Conservation (phyloP, 495 filamentous ascomycete species). For the Elasticomyces elasticus region DNA sequence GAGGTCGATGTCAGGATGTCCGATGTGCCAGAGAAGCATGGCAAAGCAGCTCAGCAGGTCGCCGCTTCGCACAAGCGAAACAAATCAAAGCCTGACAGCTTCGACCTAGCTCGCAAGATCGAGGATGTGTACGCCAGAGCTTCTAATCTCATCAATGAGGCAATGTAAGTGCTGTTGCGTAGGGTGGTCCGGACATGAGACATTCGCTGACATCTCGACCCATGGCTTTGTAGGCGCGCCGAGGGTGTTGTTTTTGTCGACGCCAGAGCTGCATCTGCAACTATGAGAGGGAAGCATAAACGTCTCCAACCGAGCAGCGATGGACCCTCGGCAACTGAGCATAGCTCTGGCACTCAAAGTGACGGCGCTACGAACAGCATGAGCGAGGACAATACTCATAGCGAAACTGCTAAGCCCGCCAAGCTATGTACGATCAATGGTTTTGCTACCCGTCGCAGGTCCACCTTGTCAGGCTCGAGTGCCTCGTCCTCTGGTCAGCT, state of each 20-base stretch:
- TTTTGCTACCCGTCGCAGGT: background rate
- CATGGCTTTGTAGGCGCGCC: too few relatives aligned
- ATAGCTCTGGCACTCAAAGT: background rate
- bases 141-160: conserved; percentile 6
- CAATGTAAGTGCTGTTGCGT: too few relatives aligned
- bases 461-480: background rate
- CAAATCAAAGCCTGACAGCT: background rate
- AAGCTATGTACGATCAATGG: background rate
- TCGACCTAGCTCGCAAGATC: background rate
- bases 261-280: background rate
- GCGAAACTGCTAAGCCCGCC: background rate
- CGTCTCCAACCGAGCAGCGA: too few relatives aligned
- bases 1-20: background rate
- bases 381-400: background rate
- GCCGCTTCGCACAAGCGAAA: background rate
- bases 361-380: background rate
- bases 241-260: conserved; percentile 12
- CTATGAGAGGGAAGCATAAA: background rate
- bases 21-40: background rate
- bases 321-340: background rate
- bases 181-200: too few relatives aligned
- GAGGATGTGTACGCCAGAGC: conserved; percentile 1
- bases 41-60: background rate
- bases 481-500: background rate
- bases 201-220: too few relatives aligned